phyloP scores from a whole-genome alignment of 108 stramenopile species.

The Pseudonitzschia multistriata region DNA sequence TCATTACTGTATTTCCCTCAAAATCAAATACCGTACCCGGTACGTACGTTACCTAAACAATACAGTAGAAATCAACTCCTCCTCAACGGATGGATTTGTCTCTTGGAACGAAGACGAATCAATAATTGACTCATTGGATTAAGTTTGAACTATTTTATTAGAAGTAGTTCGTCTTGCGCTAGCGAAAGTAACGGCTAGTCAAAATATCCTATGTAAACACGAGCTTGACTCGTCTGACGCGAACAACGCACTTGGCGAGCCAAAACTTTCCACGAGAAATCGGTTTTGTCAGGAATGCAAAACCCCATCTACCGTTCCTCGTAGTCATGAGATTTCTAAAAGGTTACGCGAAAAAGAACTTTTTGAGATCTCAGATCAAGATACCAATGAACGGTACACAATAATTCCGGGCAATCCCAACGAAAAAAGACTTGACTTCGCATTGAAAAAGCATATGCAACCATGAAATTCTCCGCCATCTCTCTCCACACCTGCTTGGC shows the following conservation, averaged over 20 bases:
- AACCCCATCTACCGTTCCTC: too few species aligned
- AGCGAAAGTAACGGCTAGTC: not conserved
- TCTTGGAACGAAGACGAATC: too few species aligned
- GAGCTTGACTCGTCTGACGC: not conserved
- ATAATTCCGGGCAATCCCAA: too few species aligned
- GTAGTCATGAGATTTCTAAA: too few species aligned
- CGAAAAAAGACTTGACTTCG: too few species aligned
- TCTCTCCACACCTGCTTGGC: not conserved
- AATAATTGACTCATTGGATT: not conserved
- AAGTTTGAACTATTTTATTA: not conserved
- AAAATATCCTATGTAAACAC: not conserved
- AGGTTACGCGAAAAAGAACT: not conserved
- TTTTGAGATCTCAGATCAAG: not conserved
- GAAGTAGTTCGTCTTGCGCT: not conserved
- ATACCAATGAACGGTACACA: too few species aligned
- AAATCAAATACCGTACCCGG: too few species aligned
- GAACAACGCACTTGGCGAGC: not conserved
- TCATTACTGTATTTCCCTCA: too few species aligned
- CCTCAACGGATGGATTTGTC: not conserved
- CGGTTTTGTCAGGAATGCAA: too few species aligned
- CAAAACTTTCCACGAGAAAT: not conserved
- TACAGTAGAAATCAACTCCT: not conserved
- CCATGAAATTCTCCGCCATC: slow-evolving; percentile 2
- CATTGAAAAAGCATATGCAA: not conserved
- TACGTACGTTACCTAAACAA: too few species aligned